phyloP scores from a whole-genome alignment of 768 basidiomycete genomes.

The Pleurotus giganteus region DNA sequence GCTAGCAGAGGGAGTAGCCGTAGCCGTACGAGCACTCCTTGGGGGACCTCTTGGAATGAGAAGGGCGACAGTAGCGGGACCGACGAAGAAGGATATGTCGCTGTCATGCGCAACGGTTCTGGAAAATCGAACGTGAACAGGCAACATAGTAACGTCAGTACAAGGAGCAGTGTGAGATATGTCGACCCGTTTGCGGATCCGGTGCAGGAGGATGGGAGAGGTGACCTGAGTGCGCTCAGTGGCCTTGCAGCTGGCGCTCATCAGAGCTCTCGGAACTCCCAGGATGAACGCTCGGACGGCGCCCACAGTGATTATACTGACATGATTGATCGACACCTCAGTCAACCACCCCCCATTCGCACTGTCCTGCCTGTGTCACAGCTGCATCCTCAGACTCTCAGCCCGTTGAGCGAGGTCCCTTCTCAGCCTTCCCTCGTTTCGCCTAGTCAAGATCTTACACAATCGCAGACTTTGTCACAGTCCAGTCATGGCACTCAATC shows the following conservation, averaged over 20 bases:
- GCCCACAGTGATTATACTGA: conserved; percentile 1
- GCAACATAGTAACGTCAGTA: conserved; percentile 38
- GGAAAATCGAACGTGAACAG: conserved; percentile 18
- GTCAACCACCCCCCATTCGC: conserved; percentile 23
- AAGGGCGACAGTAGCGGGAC: conserved; percentile 33
- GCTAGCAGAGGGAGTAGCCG: conserved; percentile 22
- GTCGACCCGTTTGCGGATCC: conserved; percentile 49
- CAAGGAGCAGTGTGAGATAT: conserved; percentile 35
- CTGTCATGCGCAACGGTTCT: conserved; percentile 9
- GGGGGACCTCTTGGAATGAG: conserved; percentile 34
- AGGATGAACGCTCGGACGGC: not conserved
- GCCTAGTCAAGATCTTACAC: conserved; percentile 18
- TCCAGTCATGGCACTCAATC: not conserved
- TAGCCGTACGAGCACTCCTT: conserved; percentile 21
- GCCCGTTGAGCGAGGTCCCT: conserved; percentile 36
- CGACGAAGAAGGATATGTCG: conserved; percentile 3
- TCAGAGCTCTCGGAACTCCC: not conserved
- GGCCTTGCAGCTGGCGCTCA: conserved; percentile 11
- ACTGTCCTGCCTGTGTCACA: conserved; percentile 32
- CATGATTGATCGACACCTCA: not conserved
- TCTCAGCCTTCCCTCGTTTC: conserved; percentile 28
- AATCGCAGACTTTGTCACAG: not conserved
- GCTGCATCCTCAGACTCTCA: conserved; percentile 28
- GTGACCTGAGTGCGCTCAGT: conserved; percentile 13
- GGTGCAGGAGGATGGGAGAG: conserved; percentile 27